Base-by-base conservation (phyloP, 2,329 filamentous ascomycete genomes). In the Arthrobotrys conoides region DNA sequence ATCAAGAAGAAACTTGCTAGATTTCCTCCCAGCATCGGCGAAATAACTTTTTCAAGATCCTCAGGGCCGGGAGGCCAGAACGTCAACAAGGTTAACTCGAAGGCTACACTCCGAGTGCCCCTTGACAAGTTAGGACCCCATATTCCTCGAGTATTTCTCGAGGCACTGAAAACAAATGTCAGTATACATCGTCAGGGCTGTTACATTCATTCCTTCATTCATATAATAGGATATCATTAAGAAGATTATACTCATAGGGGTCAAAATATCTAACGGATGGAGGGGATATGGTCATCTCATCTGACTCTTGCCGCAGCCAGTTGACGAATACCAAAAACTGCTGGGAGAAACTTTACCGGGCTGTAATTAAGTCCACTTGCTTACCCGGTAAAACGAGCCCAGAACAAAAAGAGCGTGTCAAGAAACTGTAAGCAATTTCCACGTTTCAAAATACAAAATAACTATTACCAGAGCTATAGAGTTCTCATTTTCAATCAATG, bases 61-160 rank as follows among this genome's bases (percentile, higher is more conserved):
- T 61, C 67, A n/a, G 73, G 73, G 12, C 73, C 73, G 10, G 73
- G 73, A 22, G 73, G 73, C 18, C 73, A 77, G 53, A 77, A 77
- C 22, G 73, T 77, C 44, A 77, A 77, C 30, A 77, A 77, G 16
- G 38, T 64, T 18, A 71, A 68, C 46, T 41, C 73, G 18, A 77
- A 77, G 38, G 73, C 73, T 22, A 77, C 73, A 2, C 38, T 77
- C 12, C 61, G 73, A n/a, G 44, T 77, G 3, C 67, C 61, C n/a
- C 44, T 77, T 41, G 27, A 46, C 0, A 71, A 68, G 22, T 20
- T 77, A 6, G 67, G 57, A n/a, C 48, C 61, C 1, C 69, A 55
- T 30, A 48, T 77, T 8, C 73, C 68, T 10, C 16, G 24, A 18
- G 1, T 77, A 8, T 77, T 77, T 61, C 12, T 77, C 22, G 18